Evolutionary conservation across 805 yeast species (phyloP).

Genomic region (Candida rishiriensis): DNA sequence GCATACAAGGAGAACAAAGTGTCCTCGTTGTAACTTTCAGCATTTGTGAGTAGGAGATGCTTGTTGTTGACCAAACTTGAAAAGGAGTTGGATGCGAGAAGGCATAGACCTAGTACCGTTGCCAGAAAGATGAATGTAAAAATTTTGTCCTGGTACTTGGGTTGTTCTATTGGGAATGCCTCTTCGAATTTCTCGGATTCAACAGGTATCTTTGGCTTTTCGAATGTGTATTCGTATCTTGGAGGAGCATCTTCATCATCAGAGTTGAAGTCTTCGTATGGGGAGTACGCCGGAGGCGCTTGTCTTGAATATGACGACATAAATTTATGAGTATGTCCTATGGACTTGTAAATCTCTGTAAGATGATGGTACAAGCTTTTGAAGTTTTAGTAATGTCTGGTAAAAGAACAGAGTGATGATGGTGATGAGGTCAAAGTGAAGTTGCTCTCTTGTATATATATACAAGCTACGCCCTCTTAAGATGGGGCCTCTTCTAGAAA

Average conservation of each 20-base stretch:
- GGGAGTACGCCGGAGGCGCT: constrained; percentile 18
- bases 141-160: constrained; percentile 68
- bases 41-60: background rate
- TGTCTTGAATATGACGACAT: constrained; percentile 1
- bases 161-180: constrained; percentile 59
- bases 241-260: constrained; percentile 22
- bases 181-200: constrained; percentile 50
- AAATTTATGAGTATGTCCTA: background rate
- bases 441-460: too few species aligned
- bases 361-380: too few species aligned
- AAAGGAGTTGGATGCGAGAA: constrained; percentile 9
- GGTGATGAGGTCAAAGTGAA: too few species aligned
- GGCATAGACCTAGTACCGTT: constrained; percentile 13
- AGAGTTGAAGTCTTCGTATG: constrained; percentile 9
- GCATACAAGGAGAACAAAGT: constrained; percentile 1
- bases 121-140: constrained; percentile 49
- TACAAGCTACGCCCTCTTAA: too few species aligned
- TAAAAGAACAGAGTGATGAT: too few species aligned
- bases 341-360: too few species aligned
- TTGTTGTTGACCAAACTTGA: constrained; percentile 8
- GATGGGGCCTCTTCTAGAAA: too few species aligned
- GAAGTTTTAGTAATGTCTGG: too few species aligned
- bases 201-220: constrained; percentile 26
- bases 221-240: constrained; percentile 27
- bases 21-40: constrained; percentile 1